phyloP scores from a whole-genome alignment of 1,284 basidiomycete species.

The Xanthoconium separans region DNA sequence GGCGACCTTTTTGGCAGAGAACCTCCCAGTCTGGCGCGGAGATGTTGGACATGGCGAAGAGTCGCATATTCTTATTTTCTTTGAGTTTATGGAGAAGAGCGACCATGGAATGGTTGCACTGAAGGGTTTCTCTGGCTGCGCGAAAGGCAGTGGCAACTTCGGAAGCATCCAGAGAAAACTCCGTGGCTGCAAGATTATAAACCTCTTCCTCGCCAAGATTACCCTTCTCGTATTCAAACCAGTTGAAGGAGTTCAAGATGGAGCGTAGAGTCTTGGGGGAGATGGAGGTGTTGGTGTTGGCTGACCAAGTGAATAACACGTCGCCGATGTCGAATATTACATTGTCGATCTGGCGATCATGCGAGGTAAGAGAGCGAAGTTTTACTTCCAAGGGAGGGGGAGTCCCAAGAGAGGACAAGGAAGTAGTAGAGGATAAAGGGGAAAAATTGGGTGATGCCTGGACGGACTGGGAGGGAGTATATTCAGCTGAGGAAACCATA shows the following conservation, averaged over 20 bases:
- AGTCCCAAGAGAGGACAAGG: slow-evolving; percentile 2
- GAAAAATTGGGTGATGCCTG: slow-evolving; percentile 3
- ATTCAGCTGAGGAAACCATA: slow-evolving; percentile 3
- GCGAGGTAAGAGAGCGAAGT: neutral
- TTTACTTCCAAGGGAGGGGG: slow-evolving; percentile 4
- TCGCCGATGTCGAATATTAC: slow-evolving; percentile 24
- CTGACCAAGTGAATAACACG: slow-evolving; percentile 26
- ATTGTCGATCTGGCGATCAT: slow-evolving; percentile 23
- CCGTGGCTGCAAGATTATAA: slow-evolving; percentile 7
- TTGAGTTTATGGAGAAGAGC: slow-evolving; percentile 18
- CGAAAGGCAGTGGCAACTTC: slow-evolving; percentile 13
- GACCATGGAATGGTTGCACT: slow-evolving; percentile 15
- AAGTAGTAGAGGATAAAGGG: neutral
- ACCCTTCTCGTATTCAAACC: slow-evolving; percentile 28
- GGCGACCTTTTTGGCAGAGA: slow-evolving; percentile 9
- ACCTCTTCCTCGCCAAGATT: slow-evolving; percentile 17
- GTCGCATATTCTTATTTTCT: neutral
- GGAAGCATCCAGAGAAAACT: slow-evolving; percentile 19
- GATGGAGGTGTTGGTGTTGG: slow-evolving; percentile 17
- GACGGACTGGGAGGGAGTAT: neutral
- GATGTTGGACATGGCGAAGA: slow-evolving; percentile 28
- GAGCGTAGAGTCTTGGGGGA: slow-evolving; percentile 11
- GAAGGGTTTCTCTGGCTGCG: slow-evolving; percentile 12
- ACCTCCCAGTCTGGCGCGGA: slow-evolving; percentile 24
- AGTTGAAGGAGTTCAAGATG: slow-evolving; percentile 16